phyloP scores from a whole-genome alignment of 148 eudicot genomes.

The Pharnaceum exiguum region DNA sequence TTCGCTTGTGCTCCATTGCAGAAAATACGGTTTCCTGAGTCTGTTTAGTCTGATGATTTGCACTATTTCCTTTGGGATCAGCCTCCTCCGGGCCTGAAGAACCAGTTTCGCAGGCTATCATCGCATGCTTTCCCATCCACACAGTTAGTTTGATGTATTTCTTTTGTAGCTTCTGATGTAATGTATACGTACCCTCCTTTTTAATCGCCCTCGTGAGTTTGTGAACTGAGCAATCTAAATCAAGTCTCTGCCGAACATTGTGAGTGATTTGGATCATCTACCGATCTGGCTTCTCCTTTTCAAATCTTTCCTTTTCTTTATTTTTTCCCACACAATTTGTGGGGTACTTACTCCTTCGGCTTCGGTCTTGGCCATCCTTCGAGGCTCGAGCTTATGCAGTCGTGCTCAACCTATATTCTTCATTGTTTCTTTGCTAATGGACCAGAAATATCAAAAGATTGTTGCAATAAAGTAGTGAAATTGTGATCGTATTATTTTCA shows the following conservation, averaged over 20 bases:
- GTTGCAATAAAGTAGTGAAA: not conserved
- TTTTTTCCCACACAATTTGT: not conserved
- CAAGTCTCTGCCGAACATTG: not conserved
- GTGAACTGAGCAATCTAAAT: not conserved
- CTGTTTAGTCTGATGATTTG: slow-evolving; percentile 44
- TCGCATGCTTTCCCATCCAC: not conserved
- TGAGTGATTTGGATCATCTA: not conserved
- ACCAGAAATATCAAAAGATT: not conserved
- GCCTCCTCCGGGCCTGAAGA: slow-evolving; percentile 31
- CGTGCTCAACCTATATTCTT: too few relatives aligned
- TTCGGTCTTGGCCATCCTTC: too few relatives aligned
- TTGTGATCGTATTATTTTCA: not conserved
- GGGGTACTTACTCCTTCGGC: not conserved
- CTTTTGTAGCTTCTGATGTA: not conserved
- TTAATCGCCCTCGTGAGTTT: not conserved
- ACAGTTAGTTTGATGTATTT: too few relatives aligned
- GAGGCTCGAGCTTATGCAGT: too few relatives aligned
- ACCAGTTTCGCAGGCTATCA: not conserved
- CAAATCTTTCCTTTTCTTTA: not conserved
- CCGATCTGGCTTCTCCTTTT: too few relatives aligned
- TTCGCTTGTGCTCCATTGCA: slow-evolving; percentile 24
- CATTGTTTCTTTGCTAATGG: not conserved
- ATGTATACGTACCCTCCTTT: not conserved
- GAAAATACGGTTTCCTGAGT: slow-evolving; percentile 63
- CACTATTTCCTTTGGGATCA: slow-evolving; percentile 53